These are phyloP conservation scores for Scedosporium dehoogii DNA, from an alignment of 2,329 filamentous ascomycete genomes.

Conservation along the genomic window DNA sequence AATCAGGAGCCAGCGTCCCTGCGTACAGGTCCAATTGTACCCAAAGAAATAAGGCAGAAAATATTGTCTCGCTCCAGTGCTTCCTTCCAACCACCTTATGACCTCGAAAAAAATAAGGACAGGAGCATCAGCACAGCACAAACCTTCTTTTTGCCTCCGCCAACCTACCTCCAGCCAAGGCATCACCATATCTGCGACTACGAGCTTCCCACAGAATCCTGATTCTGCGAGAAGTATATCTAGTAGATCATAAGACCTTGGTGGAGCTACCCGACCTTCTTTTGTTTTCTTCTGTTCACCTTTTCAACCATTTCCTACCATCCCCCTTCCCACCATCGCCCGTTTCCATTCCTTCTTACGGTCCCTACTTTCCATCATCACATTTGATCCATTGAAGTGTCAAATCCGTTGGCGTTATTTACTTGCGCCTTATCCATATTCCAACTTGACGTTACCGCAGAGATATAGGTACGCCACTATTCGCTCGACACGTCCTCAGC, in stretches of 20 bases:
- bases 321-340: background rate
- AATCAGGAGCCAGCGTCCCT: background rate
- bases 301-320: background rate
- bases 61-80: background rate
- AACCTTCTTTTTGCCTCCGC: background rate
- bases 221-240: background rate
- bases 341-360: background rate
- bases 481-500: no score
- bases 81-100: background rate
- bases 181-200: background rate
- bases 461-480: no score
- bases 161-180: conserved; percentile 4
- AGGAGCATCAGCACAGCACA: conserved; percentile 1
- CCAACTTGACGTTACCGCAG: no score
- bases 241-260: background rate
- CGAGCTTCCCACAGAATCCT: background rate
- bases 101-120: conserved; percentile 2
- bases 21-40: background rate
- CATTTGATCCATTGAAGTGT: background rate
- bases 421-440: no score
- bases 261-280: background rate
- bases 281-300: background rate
- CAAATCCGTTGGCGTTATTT: no score
- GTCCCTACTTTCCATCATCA: background rate
- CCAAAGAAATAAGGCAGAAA: conserved; percentile 7